These are phyloP conservation scores for Trametopsis cervina DNA, from an alignment of 768 basidiomycete species.

Conservation along the genomic window DNA sequence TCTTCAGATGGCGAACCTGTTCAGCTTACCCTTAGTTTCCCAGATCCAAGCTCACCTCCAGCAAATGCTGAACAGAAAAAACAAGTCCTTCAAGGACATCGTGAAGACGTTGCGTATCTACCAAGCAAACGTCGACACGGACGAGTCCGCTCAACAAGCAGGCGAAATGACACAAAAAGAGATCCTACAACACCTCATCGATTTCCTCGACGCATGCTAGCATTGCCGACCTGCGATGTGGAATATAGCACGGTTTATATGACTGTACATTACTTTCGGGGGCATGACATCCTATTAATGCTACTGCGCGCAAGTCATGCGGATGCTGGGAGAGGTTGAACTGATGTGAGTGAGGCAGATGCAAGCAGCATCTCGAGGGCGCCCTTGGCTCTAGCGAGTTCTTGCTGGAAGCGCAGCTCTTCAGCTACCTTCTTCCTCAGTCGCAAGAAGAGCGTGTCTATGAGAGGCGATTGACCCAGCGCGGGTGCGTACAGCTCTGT, in stretches of 20 bases:
- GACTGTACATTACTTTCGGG: constrained; percentile 15
- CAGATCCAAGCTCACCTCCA: constrained; percentile 75
- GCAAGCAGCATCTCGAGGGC: constrained; percentile 88
- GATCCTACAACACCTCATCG: constrained; percentile 63
- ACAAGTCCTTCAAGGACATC: constrained; percentile 63
- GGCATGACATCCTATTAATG: not conserved
- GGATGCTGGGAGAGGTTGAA: constrained; percentile 14
- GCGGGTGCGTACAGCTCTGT: constrained; percentile 89
- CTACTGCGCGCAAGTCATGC: too few relatives aligned
- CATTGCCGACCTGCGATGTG: not conserved
- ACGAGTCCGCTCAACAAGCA: constrained; percentile 29
- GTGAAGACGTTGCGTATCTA: constrained; percentile 64
- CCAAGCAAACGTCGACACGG: constrained; percentile 66
- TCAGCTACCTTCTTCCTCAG: constrained; percentile 78
- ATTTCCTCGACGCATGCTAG: constrained; percentile 44
- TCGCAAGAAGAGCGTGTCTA: constrained; percentile 79
- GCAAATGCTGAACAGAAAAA: constrained; percentile 71
- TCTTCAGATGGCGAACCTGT: not conserved
- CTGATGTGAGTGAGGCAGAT: constrained; percentile 35
- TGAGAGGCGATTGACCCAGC: constrained; percentile 89
- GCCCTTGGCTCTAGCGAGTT: constrained; percentile 75
- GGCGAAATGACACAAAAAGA: constrained; percentile 49
- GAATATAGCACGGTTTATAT: not conserved
- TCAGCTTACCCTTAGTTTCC: constrained; percentile 2
- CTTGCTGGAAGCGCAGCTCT: constrained; percentile 85